Percentiles rank a stretch among this genome's conserved stretches.
phyloP scores from a whole-genome alignment of 2,329 filamentous ascomycete species.

The Xylariaceae sp. region DNA sequence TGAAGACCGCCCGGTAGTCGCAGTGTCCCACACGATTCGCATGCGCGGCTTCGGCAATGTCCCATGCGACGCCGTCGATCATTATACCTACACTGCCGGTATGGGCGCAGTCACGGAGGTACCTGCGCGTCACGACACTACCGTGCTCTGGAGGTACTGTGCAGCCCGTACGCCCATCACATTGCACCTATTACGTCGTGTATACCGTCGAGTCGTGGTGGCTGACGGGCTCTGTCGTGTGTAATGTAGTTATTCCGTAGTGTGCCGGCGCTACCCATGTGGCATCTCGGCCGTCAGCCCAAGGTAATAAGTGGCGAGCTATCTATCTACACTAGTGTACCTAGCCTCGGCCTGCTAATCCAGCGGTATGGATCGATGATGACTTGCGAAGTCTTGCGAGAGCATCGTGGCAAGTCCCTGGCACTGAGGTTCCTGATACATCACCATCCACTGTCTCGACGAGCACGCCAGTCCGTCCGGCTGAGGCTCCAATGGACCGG shows the following conservation, averaged over 20 bases:
- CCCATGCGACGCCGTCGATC: slow-evolving; percentile 7
- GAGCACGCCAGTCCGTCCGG: slow-evolving; percentile 13
- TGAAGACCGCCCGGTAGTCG: background rate
- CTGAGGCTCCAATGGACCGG: slow-evolving; percentile 18
- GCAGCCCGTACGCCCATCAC: too few relatives aligned
- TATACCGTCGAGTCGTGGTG: too few relatives aligned
- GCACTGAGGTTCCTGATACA: background rate
- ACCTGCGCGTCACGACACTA: too few relatives aligned
- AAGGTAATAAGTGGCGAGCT: background rate
- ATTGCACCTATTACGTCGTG: too few relatives aligned
- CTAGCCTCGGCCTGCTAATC: background rate
- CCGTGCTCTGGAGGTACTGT: too few relatives aligned
- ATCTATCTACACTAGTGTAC: background rate
- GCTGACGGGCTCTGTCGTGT: too few relatives aligned
- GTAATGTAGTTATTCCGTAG: too few relatives aligned
- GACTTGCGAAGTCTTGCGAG: background rate
- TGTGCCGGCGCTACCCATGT: too few relatives aligned
- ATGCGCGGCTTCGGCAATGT: slow-evolving; percentile 2
- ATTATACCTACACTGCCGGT: background rate
- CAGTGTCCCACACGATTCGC: background rate
- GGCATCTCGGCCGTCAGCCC: background rate
- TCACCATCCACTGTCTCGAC: background rate
- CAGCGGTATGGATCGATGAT: background rate
- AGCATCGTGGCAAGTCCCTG: background rate
- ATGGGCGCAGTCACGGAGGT: too few relatives aligned